Evolutionary conservation across 176 grass and related monocot genomes (phyloP).

Genomic region (Eragrostis nindensis): DNA sequence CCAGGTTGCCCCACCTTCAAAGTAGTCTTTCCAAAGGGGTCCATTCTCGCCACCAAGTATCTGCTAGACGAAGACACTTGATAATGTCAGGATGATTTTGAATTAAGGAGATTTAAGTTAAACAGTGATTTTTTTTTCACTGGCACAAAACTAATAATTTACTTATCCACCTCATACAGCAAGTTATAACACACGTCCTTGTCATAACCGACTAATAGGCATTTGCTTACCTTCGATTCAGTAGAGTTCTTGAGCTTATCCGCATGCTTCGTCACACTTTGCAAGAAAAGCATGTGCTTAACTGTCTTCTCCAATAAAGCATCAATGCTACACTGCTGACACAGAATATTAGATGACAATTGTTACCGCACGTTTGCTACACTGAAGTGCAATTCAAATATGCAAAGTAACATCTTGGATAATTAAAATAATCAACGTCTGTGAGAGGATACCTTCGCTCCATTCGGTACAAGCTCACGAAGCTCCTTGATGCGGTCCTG

Average conservation of each 20-base stretch:
- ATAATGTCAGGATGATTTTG: constrained; percentile 23
- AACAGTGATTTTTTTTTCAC: not conserved
- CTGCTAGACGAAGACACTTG: constrained; percentile 40
- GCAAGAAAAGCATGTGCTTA: constrained; percentile 93
- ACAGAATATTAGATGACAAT: constrained; percentile 36
- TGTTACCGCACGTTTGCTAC: constrained; percentile 15
- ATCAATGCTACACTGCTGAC: constrained; percentile 84
- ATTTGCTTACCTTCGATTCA: constrained; percentile 65
- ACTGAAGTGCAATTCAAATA: constrained; percentile 24
- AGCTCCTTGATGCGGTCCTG: constrained; percentile 86
- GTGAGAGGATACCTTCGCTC: constrained; percentile 66
- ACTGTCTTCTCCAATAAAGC: constrained; percentile 83
- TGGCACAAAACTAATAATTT: not conserved
- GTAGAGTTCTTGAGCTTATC: constrained; percentile 76
- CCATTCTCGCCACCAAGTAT: constrained; percentile 63
- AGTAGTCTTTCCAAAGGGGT: constrained; percentile 78
- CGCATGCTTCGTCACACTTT: constrained; percentile 75
- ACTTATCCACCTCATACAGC: not conserved
- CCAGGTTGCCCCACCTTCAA: constrained; percentile 86
- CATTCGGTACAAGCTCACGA: constrained; percentile 79
- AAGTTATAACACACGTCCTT: constrained; percentile 8
- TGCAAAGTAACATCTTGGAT: constrained; percentile 33
- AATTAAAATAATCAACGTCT: constrained; percentile 17
- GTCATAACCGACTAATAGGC: constrained; percentile 28
- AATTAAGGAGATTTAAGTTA: constrained; percentile 17